phyloP scores from a whole-genome alignment of 371 early-diverging fungal genomes.

The Mortierella sp. region DNA sequence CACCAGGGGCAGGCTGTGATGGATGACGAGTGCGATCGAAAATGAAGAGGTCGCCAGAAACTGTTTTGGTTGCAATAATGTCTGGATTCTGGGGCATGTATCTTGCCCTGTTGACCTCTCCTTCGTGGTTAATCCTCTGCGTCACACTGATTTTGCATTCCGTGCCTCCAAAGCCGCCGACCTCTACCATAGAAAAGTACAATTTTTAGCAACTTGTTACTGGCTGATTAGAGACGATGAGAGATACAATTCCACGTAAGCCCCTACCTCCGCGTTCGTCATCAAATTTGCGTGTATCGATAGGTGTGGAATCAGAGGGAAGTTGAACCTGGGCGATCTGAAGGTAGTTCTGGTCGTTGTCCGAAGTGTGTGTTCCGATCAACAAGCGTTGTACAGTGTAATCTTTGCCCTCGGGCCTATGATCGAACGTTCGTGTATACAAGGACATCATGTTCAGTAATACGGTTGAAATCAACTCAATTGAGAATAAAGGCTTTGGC shows the following conservation, averaged over 20 bases:
- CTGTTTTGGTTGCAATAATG: conserved; percentile 96
- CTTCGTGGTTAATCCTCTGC: conserved; percentile 93
- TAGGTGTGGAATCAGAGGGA: conserved; percentile 77
- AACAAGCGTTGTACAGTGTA: conserved; percentile 89
- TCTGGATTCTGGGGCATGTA: conserved; percentile 95
- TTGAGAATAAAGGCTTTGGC: background rate
- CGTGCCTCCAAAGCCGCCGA: conserved; percentile 83
- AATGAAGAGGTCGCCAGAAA: conserved; percentile 90
- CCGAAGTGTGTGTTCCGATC: conserved; percentile 97
- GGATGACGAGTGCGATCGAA: conserved; percentile 98
- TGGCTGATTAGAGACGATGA: background rate
- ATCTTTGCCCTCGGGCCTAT: conserved; percentile 91
- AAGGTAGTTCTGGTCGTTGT: conserved; percentile 94
- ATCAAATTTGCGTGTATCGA: conserved; percentile 80
- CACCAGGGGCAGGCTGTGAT: conserved; percentile 77
- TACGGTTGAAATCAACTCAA: background rate
- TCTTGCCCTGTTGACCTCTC: conserved; percentile 96
- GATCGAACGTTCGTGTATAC: background rate
- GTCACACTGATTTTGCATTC: conserved; percentile 87
- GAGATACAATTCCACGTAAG: background rate
- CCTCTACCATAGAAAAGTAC: conserved; percentile 61
- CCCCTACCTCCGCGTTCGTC: conserved; percentile 75
- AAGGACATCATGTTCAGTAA: background rate
- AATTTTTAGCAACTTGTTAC: background rate
- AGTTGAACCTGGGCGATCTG: conserved; percentile 92